Conservation (phyloP, 176 grass and related monocot genomes). For the Guadua angustifolia region DNA sequence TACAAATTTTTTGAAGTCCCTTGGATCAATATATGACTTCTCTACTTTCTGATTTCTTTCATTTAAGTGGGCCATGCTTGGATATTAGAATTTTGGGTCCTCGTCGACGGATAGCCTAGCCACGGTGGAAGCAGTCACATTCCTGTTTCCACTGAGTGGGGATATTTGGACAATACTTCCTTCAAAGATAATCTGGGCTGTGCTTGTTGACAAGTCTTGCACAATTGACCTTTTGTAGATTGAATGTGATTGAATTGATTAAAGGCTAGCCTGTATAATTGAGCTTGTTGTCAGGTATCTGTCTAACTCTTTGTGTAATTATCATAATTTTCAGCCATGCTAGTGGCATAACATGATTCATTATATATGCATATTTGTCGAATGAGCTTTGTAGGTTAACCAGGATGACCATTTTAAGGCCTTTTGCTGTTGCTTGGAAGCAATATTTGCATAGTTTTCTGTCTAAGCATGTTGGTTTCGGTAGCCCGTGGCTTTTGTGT, state of each 20-base stretch:
- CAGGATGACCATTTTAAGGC: neutral
- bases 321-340: neutral
- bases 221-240: neutral
- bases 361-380: neutral
- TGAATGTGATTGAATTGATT: neutral
- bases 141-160: neutral
- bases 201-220: neutral
- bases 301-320: neutral
- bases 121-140: neutral
- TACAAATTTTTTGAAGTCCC: neutral
- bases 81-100: neutral
- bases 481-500: neutral
- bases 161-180: neutral
- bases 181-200: neutral
- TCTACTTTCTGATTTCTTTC: neutral
- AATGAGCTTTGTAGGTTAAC: neutral
- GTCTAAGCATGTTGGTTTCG: neutral
- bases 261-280: neutral
- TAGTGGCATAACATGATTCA: constrained; percentile 2
- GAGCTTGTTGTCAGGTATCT: neutral
- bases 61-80: neutral
- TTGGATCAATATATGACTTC: neutral
- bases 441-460: neutral
- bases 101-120: neutral
- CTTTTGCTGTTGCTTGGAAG: neutral